Percentiles rank a stretch among this genome's conserved stretches.
phyloP scores from a whole-genome alignment of 179 eudicot species.

The Silene noctiflora region DNA sequence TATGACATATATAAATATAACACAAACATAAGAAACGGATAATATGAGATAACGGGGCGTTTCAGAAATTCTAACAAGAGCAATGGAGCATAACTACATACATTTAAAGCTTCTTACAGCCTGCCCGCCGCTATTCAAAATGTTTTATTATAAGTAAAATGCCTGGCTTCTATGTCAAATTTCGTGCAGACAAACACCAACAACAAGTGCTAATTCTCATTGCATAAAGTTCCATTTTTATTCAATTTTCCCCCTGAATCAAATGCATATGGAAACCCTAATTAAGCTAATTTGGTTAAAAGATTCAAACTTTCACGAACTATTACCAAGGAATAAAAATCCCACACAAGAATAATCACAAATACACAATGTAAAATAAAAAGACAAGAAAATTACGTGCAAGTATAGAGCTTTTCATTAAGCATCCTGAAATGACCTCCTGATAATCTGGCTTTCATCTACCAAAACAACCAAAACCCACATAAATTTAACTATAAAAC shows the following conservation, averaged over 20 bases:
- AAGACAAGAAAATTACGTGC: slow-evolving; percentile 47
- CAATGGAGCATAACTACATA: no score
- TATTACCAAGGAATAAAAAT: not conserved
- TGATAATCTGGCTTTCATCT: slow-evolving; percentile 87
- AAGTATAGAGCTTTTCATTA: slow-evolving; percentile 95
- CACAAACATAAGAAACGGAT: not conserved
- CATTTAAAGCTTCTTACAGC: no score
- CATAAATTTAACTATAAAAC: not conserved
- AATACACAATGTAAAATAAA: not conserved
- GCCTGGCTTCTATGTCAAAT: no score
- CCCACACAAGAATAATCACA: not conserved
- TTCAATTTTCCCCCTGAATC: not conserved
- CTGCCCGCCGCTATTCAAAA: no score
- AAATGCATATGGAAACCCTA: not conserved
- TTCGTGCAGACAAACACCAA: no score
- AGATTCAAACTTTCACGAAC: not conserved
- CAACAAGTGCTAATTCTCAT: no score
- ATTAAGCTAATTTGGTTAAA: not conserved
- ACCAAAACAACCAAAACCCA: slow-evolving; percentile 1
- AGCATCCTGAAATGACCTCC: slow-evolving; percentile 96
- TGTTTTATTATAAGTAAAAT: no score
- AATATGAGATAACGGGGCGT: not conserved
- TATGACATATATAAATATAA: not conserved
- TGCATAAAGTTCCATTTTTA: no score
- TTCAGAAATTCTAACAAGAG: not conserved